Conservation (phyloP, 83 land plant species). For the Picea abies region DNA sequence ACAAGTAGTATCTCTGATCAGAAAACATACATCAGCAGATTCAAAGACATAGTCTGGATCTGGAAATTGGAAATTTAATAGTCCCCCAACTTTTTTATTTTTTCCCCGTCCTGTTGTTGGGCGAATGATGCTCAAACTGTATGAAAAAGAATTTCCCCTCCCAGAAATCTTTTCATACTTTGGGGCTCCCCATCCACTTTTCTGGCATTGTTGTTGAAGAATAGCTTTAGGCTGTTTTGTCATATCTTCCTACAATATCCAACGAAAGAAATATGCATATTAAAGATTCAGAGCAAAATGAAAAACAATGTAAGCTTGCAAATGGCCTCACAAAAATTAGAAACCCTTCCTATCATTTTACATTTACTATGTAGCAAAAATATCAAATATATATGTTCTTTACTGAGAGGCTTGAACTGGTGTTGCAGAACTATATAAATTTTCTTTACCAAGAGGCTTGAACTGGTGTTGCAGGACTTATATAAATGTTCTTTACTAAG, state of each 20-base stretch:
- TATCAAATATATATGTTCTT: neutral
- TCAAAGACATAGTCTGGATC: slow-evolving; percentile 39
- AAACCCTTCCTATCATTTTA: neutral
- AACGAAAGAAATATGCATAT: neutral
- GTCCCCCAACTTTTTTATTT: slow-evolving; percentile 78
- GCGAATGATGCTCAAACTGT: slow-evolving; percentile 76
- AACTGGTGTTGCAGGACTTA: neutral
- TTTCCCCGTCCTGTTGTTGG: slow-evolving; percentile 86
- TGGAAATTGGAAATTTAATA: slow-evolving; percentile 67
- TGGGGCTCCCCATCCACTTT: slow-evolving; percentile 86
- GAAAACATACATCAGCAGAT: slow-evolving; percentile 60
- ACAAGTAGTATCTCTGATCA: neutral
- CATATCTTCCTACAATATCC: slow-evolving; percentile 61
- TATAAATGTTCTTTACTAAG: neutral
- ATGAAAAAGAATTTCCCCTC: slow-evolving; percentile 35
- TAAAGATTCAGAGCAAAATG: neutral
- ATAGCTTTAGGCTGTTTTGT: slow-evolving; percentile 78
- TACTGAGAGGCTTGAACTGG: neutral
- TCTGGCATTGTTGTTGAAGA: slow-evolving; percentile 91
- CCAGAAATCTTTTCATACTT: slow-evolving; percentile 67
- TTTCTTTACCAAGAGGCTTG: neutral
- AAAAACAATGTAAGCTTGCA: neutral
- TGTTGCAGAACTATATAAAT: neutral
- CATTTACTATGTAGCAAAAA: neutral
- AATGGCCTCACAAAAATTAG: neutral